Evolutionary conservation across 2,329 filamentous ascomycete genomes (phyloP), one percentile per base, ranked within the genome.

Genomic region (Trichocomaceae sp.): DNA sequence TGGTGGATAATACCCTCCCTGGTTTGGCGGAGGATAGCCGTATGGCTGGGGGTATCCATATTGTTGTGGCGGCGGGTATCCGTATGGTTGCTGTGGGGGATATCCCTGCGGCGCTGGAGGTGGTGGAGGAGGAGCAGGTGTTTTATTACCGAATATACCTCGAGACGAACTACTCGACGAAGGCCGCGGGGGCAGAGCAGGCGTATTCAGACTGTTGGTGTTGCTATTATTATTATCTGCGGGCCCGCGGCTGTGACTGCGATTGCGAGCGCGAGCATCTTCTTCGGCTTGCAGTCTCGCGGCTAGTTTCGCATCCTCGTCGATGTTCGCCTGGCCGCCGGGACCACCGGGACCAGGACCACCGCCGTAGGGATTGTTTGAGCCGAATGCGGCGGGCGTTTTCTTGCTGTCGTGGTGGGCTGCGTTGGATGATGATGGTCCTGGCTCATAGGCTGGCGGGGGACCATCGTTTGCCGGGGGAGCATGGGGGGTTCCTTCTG

Each of bases 201-300:
- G 63, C 15, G 58, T 54, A 19, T 47, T 59, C 13, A 61, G 22
- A n/a, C n/a, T n/a, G n/a, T n/a, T n/a, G n/a, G n/a, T n/a, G n/a
- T n/a, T n/a, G n/a, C n/a, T n/a, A 3, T 57, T 51, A 29, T 33
- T 47, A 15, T 23, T 33, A 55, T 69, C 66, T 48, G 76, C 69
- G 2, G 74, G 70, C 26, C 77, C 77, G 8, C 56, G 50, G n/a
- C 49, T 37, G 26, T 55, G 58, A 23, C 77, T 77, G 8, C 56
- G 50, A n/a, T 45, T 37, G 26, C 57, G 58, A 23, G 56, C 79
- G 45, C 83, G 81, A 5, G 83, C 82, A 60, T 95, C 80, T 70
- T 96, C 90, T 70, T 96, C 88, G 45, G 87, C 87, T 69, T 96
- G 91, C 42, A 96, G 76, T 65, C 84, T 82, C 41, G 87, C 80